A percentile compares a stretch with the other conserved stretches of the same genome.
These are phyloP conservation scores for Garcia nutans DNA, from an alignment of 345 rosid species.

Conservation along the genomic window DNA sequence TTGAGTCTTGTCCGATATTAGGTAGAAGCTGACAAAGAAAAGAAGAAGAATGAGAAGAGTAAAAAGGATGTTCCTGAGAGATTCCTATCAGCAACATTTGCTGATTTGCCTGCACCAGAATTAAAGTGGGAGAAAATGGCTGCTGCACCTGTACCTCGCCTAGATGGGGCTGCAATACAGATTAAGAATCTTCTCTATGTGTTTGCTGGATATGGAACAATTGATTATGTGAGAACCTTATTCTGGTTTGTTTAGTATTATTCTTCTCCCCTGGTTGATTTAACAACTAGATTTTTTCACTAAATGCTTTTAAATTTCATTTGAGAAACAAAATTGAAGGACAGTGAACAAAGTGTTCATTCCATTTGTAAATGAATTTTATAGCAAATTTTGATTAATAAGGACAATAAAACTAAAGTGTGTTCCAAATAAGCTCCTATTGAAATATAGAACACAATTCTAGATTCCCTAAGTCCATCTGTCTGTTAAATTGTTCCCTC, in stretches of 20 bases:
- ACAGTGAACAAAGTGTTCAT: background rate
- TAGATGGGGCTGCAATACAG: constrained; percentile 93
- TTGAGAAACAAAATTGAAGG: background rate
- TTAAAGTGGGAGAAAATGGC: constrained; percentile 89
- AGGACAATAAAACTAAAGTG: background rate
- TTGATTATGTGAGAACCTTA: constrained; percentile 56
- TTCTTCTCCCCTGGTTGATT: background rate
- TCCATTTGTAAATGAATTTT: background rate
- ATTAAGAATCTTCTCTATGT: constrained; percentile 70
- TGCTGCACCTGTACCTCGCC: constrained; percentile 86
- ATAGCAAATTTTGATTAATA: background rate
- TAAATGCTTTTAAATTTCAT: background rate
- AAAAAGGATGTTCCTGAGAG: constrained; percentile 38
- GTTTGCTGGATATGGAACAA: constrained; percentile 92
- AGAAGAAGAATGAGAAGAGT: constrained; percentile 24
- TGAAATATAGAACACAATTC: background rate
- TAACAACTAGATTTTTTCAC: background rate
- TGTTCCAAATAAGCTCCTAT: background rate
- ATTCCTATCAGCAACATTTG: constrained; percentile 81
- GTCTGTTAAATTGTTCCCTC: background rate
- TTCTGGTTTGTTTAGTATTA: constrained; percentile 2
- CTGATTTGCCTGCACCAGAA: constrained; percentile 79
- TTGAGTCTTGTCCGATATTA: constrained; percentile 7
- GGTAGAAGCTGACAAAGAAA: constrained; percentile 36
- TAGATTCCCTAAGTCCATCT: background rate